Base-by-base conservation (phyloP, 2,329 filamentous ascomycete genomes). In the Fusarium sp. region DNA sequence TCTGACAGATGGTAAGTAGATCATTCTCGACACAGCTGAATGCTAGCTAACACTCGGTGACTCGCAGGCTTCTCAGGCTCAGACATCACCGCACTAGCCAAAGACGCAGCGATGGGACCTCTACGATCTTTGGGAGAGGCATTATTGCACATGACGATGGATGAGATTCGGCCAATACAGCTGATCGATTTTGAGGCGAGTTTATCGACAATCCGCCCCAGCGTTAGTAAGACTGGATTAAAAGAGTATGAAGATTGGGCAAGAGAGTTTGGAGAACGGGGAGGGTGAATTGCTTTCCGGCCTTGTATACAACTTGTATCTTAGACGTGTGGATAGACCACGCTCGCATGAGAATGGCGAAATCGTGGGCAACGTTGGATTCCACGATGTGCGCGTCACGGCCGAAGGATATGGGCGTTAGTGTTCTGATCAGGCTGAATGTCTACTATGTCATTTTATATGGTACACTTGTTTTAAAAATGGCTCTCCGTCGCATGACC, bases 31-130 rank as follows among this genome's bases (percentile, higher is more conserved):
- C 16, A 20, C 10, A 13, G 6, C 31, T 16, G 9, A 11, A 51
- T 38, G 13, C 6, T 13, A 49, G 29, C 58, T 73, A 23, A 73
- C 29, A 38, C 23, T 20, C 14, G 9, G 14, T 29, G 10, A 18
- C 16, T 33, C n/a, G 11, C 60, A 97, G 94, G 93, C n/a, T 99
- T 97, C 81, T 97, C 93, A 8, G 96, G 96, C 46, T 97, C 93
- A 2, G 96, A 99, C 76, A 97, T 99, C 70, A 98, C 96, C 20
- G 94, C 96, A 1, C 84, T 99, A 8, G 96, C 96, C 7, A 99
- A 99, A 80, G 96, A 99, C 77, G 96, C 96, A 8, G 96, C 96
- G 3, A 99, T 99, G 96, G 95, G 96, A 0, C 96, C 96, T 0
- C 83, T 99, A 11, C 88, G 96, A 31, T 95, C 93, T 58, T 83